Conservation (phyloP, 75 land plant species). For the Chamaecyparis obtusa region DNA sequence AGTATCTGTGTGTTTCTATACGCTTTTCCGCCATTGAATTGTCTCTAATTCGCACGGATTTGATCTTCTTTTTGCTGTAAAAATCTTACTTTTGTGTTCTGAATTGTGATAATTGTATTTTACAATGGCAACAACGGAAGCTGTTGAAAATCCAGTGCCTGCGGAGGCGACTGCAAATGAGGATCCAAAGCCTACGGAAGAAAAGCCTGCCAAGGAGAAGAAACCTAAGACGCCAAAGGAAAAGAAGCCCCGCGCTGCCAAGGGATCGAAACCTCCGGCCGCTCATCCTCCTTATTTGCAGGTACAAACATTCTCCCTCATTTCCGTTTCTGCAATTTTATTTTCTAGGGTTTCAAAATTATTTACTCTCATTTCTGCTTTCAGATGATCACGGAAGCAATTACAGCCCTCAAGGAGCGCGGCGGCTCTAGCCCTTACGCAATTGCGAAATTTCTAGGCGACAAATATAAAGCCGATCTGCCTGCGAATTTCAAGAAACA, state of each 20-base stretch:
- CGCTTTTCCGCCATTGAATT: background rate
- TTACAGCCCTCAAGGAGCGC: constrained; percentile 68
- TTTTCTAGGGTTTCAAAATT: background rate
- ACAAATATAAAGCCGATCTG: constrained; percentile 51
- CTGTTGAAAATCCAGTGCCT: background rate
- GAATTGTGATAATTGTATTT: background rate
- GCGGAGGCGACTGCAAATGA: constrained; percentile 13
- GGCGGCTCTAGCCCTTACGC: constrained; percentile 88
- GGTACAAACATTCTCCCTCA: constrained; percentile 23
- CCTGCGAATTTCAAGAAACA: constrained; percentile 76
- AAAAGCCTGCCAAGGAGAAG: constrained; percentile 17
- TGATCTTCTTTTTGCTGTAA: background rate
- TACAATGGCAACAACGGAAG: background rate
- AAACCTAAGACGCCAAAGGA: constrained; percentile 14
- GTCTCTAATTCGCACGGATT: background rate
- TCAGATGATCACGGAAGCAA: constrained; percentile 86
- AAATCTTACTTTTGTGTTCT: background rate
- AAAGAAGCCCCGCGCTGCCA: constrained; percentile 17
- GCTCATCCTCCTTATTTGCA: constrained; percentile 66
- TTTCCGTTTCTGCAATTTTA: background rate
- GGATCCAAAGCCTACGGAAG: constrained; percentile 2
- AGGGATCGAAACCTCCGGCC: constrained; percentile 44
- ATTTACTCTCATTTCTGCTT: background rate
- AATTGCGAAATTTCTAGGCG: constrained; percentile 70
- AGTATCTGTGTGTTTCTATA: no score